These are phyloP conservation scores for Coffea humblotiana DNA, from an alignment of 305 asterid genomes.

Conservation along the genomic window DNA sequence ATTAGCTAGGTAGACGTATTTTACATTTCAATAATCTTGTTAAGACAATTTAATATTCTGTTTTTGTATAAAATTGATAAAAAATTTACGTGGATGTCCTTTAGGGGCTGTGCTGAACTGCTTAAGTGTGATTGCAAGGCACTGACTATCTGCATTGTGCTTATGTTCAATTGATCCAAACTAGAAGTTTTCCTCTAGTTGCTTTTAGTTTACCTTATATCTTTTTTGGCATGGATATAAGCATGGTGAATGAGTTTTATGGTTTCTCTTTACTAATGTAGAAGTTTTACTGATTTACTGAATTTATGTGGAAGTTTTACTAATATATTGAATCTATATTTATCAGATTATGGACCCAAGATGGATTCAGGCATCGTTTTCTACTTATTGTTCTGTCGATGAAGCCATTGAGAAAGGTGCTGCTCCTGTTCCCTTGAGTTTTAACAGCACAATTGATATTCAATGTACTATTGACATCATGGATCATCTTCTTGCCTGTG, in stretches of 20 bases:
- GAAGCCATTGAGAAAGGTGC: slow-evolving; percentile 98
- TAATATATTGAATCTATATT: slow-evolving; percentile 20
- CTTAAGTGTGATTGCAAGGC: not conserved
- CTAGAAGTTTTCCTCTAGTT: not conserved
- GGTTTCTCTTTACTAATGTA: not conserved
- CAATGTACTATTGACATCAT: slow-evolving; percentile 71
- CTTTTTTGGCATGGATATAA: not conserved
- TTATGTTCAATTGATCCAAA: not conserved
- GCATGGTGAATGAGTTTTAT: not conserved
- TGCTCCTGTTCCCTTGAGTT: slow-evolving; percentile 95
- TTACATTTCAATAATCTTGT: not conserved
- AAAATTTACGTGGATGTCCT: not conserved
- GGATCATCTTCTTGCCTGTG: slow-evolving; percentile 97
- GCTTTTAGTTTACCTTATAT: not conserved
- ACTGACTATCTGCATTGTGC: not conserved
- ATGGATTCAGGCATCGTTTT: slow-evolving; percentile 98
- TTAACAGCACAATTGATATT: slow-evolving; percentile 69
- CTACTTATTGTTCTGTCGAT: slow-evolving; percentile 85
- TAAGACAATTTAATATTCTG: not conserved
- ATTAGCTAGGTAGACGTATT: not conserved
- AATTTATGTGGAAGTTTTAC: slow-evolving; percentile 13
- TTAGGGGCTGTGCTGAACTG: not conserved
- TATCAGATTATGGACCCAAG: slow-evolving; percentile 96
- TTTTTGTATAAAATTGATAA: not conserved
- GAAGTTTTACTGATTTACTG: not conserved